Evolutionary conservation across 1,139 yeast genomes (phyloP).

Genomic region (Blastobotrys illinoisensis): DNA sequence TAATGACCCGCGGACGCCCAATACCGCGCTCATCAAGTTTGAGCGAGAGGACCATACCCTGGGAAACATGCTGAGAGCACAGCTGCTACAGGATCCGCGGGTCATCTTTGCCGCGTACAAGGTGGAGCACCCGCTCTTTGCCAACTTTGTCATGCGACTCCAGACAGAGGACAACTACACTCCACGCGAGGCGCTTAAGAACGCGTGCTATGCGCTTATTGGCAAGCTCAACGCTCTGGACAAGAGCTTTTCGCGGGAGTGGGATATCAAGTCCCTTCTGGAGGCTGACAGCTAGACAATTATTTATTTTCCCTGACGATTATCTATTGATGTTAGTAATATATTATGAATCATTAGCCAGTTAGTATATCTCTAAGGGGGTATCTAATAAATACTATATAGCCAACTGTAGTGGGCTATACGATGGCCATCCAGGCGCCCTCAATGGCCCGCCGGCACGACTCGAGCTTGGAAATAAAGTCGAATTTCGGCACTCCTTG

Average conservation of each 20-base stretch:
- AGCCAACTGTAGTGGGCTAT: neutral
- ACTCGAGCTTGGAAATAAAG: conserved; percentile 12
- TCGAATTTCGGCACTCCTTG: conserved; percentile 7
- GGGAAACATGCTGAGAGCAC: conserved; percentile 83
- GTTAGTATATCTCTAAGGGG: conserved; percentile 1
- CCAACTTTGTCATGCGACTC: conserved; percentile 85
- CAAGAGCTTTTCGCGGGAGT: conserved; percentile 80
- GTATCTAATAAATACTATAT: neutral
- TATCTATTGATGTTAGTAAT: neutral
- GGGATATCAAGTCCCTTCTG: conserved; percentile 80
- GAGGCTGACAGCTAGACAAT: conserved; percentile 17
- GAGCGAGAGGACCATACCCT: conserved; percentile 97
- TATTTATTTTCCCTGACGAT: neutral
- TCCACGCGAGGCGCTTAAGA: conserved; percentile 83
- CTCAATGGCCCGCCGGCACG: conserved; percentile 14
- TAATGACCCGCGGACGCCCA: conserved; percentile 93
- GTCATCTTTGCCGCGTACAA: conserved; percentile 96
- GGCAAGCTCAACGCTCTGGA: conserved; percentile 70
- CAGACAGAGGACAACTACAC: conserved; percentile 94
- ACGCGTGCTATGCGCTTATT: conserved; percentile 81
- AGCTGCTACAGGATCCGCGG: conserved; percentile 74
- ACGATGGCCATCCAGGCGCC: conserved; percentile 14
- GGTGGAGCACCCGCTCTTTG: conserved; percentile 95
- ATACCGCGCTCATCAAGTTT: conserved; percentile 85
- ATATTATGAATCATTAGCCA: conserved; percentile 1